phyloP scores from a whole-genome alignment of 129 eudicot species.

The Saussurea involucrata region DNA sequence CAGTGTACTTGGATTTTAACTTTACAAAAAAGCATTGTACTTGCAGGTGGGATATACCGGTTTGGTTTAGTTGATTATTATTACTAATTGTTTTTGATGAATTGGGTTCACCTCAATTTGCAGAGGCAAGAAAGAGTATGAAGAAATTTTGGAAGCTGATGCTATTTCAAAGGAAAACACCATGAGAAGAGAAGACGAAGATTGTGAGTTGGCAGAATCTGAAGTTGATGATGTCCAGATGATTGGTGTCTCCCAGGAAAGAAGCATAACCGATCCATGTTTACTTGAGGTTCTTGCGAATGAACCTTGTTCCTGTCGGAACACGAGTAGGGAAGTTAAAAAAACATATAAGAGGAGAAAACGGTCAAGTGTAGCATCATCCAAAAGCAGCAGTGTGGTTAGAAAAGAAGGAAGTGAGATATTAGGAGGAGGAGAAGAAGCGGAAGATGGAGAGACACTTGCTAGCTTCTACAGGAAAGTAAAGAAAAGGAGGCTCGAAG shows the following conservation, averaged over 20 bases:
- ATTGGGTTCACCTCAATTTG: neutral
- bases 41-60: neutral
- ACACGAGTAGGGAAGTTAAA: neutral
- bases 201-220: neutral
- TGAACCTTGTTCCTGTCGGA: neutral
- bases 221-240: conserved; percentile 8
- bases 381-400: too few relatives aligned
- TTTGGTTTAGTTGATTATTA: neutral
- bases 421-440: neutral
- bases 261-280: neutral
- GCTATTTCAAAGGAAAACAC: neutral
- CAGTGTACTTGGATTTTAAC: neutral
- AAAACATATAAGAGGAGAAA: neutral
- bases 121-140: neutral
- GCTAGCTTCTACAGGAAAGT: neutral
- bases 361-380: neutral
- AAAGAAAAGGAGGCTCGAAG: conserved; percentile 7
- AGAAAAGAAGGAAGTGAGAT: neutral
- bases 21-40: neutral
- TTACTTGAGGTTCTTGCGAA: neutral
- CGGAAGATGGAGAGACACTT: too few relatives aligned
- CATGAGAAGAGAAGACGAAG: neutral
- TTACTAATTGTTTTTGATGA: neutral
- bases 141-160: neutral
- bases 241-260: too few relatives aligned